These are phyloP conservation scores for Seminavis robusta DNA, from an alignment of 108 stramenopile genomes.

Conservation along the genomic window DNA sequence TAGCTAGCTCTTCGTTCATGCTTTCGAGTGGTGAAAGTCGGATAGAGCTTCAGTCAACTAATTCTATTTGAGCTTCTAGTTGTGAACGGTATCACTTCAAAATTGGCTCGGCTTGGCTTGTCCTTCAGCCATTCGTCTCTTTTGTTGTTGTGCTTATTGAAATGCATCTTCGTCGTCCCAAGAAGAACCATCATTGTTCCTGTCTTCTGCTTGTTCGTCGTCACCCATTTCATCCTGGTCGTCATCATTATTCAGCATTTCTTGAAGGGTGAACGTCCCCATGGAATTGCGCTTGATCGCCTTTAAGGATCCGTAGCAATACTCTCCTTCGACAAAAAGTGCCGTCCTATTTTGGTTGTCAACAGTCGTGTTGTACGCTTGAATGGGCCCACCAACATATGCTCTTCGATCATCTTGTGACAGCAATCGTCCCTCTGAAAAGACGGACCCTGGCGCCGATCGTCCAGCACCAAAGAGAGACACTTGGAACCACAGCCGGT, in stretches of 20 bases:
- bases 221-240: no score
- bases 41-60: no score
- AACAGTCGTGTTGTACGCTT: constrained; percentile 1
- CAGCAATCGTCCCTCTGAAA: constrained; percentile 12
- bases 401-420: constrained; percentile 15
- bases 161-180: no score
- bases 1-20: no score
- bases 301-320: constrained; percentile 5
- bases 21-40: no score
- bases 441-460: constrained; percentile 18
- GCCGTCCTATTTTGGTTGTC: background rate
- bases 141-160: no score
- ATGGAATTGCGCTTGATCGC: constrained; percentile 2
- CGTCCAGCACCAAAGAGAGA: constrained; percentile 16
- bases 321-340: constrained; percentile 5
- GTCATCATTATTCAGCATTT: background rate
- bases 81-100: no score
- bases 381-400: constrained; percentile 12
- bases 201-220: no score
- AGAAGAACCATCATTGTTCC: no score
- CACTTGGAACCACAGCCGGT: constrained; percentile 14
- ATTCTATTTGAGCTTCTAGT: no score
- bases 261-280: constrained; percentile 13
- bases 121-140: no score
- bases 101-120: no score